phyloP scores from a whole-genome alignment of 345 rosid genomes.

The Brassica juncea region DNA sequence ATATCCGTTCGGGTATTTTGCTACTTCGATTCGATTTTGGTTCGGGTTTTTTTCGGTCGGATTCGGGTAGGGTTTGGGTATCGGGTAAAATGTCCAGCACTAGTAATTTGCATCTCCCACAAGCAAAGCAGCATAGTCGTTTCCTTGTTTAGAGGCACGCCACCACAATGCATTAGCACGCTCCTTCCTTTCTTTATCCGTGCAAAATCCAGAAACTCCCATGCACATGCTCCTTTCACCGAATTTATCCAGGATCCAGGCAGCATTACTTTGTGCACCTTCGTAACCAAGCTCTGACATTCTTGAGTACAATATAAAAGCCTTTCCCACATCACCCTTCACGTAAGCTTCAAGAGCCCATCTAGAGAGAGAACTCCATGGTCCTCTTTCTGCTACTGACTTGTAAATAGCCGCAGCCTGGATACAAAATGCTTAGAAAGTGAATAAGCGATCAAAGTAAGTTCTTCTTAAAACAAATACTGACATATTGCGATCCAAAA shows the following conservation, averaged over 20 bases:
- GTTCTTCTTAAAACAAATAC: not conserved
- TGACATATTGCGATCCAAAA: not conserved
- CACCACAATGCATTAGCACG: constrained; percentile 90
- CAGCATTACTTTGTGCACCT: constrained; percentile 95
- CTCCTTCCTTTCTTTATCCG: constrained; percentile 75
- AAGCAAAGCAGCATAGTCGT: constrained; percentile 89
- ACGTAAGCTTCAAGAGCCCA: constrained; percentile 91
- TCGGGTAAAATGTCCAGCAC: too few relatives aligned
- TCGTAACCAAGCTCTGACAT: constrained; percentile 97
- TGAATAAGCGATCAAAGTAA: constrained; percentile 9
- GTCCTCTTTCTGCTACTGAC: constrained; percentile 90
- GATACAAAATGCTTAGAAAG: constrained; percentile 15
- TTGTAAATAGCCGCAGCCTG: constrained; percentile 87
- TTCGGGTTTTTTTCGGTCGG: too few relatives aligned
- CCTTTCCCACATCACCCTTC: constrained; percentile 86
- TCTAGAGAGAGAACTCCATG: constrained; percentile 92
- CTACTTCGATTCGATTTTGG: too few relatives aligned
- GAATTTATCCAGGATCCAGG: constrained; percentile 92
- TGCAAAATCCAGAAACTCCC: constrained; percentile 80
- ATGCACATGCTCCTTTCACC: constrained; percentile 89
- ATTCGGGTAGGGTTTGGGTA: too few relatives aligned
- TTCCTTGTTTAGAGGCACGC: constrained; percentile 97
- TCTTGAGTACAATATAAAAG: constrained; percentile 81
- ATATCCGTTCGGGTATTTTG: too few relatives aligned
- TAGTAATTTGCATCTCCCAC: constrained; percentile 94